Percentiles rank a stretch among this genome's conserved stretches.
Evolutionary conservation across 208 protist genomes (phyloP).

Genomic region (Angomonas desouzai): DNA sequence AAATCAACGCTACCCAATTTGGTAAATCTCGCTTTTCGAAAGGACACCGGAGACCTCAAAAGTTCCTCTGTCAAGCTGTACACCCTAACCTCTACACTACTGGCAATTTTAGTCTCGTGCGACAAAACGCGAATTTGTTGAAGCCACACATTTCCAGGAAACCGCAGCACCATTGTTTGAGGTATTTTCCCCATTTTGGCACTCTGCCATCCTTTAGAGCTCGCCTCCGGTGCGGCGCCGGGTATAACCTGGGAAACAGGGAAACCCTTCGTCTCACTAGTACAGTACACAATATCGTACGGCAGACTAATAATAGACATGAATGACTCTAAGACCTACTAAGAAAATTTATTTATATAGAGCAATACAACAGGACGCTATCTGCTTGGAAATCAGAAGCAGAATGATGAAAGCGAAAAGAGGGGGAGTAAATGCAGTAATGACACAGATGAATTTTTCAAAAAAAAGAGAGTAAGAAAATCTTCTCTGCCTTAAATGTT

Average conservation of each 20-base stretch:
- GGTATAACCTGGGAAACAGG: constrained; percentile 53
- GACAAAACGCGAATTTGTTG: constrained; percentile 78
- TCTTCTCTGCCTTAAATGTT: too few species aligned
- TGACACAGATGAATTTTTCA: too few species aligned
- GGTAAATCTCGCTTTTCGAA: constrained; percentile 55
- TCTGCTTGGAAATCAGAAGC: background rate
- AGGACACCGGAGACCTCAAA: constrained; percentile 45
- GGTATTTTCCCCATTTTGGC: constrained; percentile 58
- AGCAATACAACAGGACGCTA: too few species aligned
- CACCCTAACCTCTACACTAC: constrained; percentile 80
- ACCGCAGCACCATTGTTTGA: constrained; percentile 80
- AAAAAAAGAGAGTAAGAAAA: too few species aligned
- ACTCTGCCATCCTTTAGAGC: constrained; percentile 71
- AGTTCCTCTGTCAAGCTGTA: constrained; percentile 38
- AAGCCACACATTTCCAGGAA: constrained; percentile 80
- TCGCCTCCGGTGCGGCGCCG: constrained; percentile 13
- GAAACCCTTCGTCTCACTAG: constrained; percentile 63
- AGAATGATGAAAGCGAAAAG: background rate
- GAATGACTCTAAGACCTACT: background rate
- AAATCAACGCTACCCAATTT: constrained; percentile 83
- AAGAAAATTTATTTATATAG: background rate
- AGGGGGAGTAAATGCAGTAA: too few species aligned
- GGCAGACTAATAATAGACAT: constrained; percentile 30
- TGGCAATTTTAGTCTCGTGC: constrained; percentile 85
- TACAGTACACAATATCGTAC: constrained; percentile 84